Conservation (phyloP, 2,329 filamentous ascomycete genomes). For the Cryphonectria naterciae region DNA sequence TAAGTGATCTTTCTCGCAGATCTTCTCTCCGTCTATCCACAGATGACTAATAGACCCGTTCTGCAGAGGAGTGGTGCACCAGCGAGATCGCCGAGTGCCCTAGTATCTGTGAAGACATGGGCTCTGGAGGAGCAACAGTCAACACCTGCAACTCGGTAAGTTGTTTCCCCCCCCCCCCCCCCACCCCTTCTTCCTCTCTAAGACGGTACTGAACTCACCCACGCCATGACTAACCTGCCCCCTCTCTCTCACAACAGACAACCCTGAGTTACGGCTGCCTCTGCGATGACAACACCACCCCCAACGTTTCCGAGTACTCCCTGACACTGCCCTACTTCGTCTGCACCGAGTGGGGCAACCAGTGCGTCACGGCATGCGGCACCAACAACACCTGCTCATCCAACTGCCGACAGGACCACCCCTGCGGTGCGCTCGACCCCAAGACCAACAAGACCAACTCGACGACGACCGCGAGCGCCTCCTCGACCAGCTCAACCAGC, state of each 20-base stretch:
- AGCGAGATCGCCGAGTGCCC: constrained; percentile 68
- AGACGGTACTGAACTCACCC: no score
- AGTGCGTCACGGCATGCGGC: constrained; percentile 66
- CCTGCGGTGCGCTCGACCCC: constrained; percentile 73
- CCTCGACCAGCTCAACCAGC: constrained; percentile 35
- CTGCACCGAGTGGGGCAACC: constrained; percentile 71
- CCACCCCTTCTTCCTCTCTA: background rate
- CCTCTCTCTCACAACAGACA: constrained; percentile 43
- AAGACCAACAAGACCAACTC: constrained; percentile 60
- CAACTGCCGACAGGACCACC: constrained; percentile 67
- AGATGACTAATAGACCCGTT: background rate
- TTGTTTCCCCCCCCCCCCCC: constrained; percentile 16
- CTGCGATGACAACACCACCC: constrained; percentile 67
- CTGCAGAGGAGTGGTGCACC: constrained; percentile 65
- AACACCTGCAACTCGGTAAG: constrained; percentile 73
- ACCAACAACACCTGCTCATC: constrained; percentile 61
- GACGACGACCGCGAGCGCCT: constrained; percentile 47
- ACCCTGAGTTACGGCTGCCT: constrained; percentile 72
- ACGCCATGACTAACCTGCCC: background rate
- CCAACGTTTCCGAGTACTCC: constrained; percentile 77
- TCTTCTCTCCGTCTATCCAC: background rate
- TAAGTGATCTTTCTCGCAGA: constrained; percentile 43
- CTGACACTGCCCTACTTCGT: constrained; percentile 78
- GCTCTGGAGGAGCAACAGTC: constrained; percentile 53
- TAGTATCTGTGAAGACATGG: constrained; percentile 68